Base-by-base conservation (phyloP, 371 early-diverging fungal genomes). In the Syncephalastrum monosporum region DNA sequence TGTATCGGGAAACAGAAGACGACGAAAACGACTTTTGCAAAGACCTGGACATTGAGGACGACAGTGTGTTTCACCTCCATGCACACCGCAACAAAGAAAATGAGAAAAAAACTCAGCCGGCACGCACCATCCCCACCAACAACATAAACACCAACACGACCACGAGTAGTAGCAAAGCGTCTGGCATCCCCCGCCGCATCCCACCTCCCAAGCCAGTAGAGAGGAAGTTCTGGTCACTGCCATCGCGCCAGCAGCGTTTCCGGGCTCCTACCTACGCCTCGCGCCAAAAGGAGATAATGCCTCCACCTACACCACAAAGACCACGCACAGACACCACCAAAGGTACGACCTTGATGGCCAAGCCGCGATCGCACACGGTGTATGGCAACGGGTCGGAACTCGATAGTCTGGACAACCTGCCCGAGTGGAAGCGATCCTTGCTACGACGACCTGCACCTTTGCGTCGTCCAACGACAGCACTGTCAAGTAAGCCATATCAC, bases 11-110 rank as follows among this genome's bases (percentile, higher is more conserved):
- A 21, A 29, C 7, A 43, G 66, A 70, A 48, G 53, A 53, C 3
- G 67, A 74, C 1, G 68, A 72, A 16, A 67, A 74, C 24, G 70
- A 75, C 23, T 72, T 71, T 51, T 53, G 47, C 24, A 61, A 69
- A 15, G 75, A 57, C 14, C 46, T 75, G 3, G 16, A 57, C 19
- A 54, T 75, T 17, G 64, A 69, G 6, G 33, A 44, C 23, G 57
- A 60, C 17, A 46, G 57, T 44, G 55, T 47, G 42, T 61, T 61
- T 29, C 41, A 27, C 41, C 10, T 27, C 5, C 23, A 33, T 33
- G 38, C 38, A 33, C 50, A 8, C 27, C 38, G 4, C 33, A 29
- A 25, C 16, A 55, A 54, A 21, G 17, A 41, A 25, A 24, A n/a
- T 15, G 38, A 33, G 38, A 33, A 33, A 33, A 33, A 33, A 10